Evolutionary conservation across 306 rosid genomes (phyloP).

Genomic region (Quercus rubra): DNA sequence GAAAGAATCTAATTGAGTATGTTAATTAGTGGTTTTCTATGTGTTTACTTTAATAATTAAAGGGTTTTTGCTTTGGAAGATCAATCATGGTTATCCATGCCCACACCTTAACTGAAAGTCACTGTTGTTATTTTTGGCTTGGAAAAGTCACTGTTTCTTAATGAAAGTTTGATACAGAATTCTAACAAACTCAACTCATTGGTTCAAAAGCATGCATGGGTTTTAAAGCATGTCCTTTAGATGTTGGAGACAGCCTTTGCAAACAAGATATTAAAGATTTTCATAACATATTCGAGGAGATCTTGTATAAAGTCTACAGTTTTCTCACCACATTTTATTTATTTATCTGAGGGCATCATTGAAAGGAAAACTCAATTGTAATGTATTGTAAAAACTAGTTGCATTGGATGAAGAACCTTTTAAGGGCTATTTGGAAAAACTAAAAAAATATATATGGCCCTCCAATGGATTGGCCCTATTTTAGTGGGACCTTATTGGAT

Average conservation of each 20-base stretch:
- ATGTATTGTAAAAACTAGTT: slow-evolving; percentile 2
- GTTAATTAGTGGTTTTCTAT: neutral
- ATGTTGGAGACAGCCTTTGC: slow-evolving; percentile 27
- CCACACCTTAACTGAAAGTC: slow-evolving; percentile 29
- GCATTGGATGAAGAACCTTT: slow-evolving; percentile 1
- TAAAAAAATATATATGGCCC: neutral
- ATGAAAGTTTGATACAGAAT: slow-evolving; percentile 4
- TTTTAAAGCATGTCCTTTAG: slow-evolving; percentile 15
- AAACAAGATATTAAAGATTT: slow-evolving; percentile 16
- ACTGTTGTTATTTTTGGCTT: slow-evolving; percentile 20
- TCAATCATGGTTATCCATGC: neutral
- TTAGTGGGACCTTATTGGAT: slow-evolving; percentile 22
- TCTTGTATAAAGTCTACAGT: slow-evolving; percentile 18
- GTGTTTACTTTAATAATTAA: slow-evolving; percentile 20
- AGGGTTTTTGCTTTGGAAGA: slow-evolving; percentile 21
- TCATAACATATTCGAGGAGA: slow-evolving; percentile 7
- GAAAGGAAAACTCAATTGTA: slow-evolving; percentile 1
- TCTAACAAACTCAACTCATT: slow-evolving; percentile 22
- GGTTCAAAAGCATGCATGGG: slow-evolving; percentile 29
- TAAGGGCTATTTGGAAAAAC: slow-evolving; percentile 21
- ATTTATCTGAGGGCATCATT: neutral
- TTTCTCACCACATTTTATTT: neutral
- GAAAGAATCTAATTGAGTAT: neutral
- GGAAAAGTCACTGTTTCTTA: neutral
- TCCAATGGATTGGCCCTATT: neutral